Percentiles rank a stretch among this genome's conserved stretches.
These are phyloP conservation scores for Fraxinus cuspidata DNA, from an alignment of 257 asterid species.

Conservation along the genomic window DNA sequence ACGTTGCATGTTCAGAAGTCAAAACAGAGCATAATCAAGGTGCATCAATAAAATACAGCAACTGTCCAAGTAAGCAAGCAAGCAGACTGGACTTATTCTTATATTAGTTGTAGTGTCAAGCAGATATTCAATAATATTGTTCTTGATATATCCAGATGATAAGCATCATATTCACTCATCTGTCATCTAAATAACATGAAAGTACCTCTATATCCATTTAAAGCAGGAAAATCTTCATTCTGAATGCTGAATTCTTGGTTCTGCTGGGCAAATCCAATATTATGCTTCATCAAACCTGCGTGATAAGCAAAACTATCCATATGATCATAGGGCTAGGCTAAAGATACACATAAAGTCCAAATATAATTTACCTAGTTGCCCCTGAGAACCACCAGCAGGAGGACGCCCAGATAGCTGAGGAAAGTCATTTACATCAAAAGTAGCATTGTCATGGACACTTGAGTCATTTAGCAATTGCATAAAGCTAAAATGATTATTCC, in stretches of 20 bases:
- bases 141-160: background rate
- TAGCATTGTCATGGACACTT: conserved; percentile 59
- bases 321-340: conserved; percentile 19
- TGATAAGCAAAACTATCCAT: conserved; percentile 10
- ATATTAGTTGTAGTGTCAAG: background rate
- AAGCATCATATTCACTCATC: background rate
- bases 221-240: conserved; percentile 95
- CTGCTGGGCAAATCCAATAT: conserved; percentile 71
- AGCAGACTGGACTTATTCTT: background rate
- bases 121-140: background rate
- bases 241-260: conserved; percentile 94
- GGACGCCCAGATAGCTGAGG: conserved; percentile 83
- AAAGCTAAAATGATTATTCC: conserved; percentile 58
- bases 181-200: conserved; percentile 18
- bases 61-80: background rate
- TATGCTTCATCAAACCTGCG: conserved; percentile 76
- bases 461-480: conserved; percentile 68
- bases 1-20: background rate
- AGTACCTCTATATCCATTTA: conserved; percentile 89
- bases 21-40: background rate
- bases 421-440: conserved; percentile 82
- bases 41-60: background rate
- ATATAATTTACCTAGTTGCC: conserved; percentile 58
- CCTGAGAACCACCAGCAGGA: conserved; percentile 80
- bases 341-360: conserved; percentile 8